Percentiles rank a stretch among this genome's conserved stretches.
Conservation (phyloP, 75 land plant genomes). For the Azolla pinnata region DNA sequence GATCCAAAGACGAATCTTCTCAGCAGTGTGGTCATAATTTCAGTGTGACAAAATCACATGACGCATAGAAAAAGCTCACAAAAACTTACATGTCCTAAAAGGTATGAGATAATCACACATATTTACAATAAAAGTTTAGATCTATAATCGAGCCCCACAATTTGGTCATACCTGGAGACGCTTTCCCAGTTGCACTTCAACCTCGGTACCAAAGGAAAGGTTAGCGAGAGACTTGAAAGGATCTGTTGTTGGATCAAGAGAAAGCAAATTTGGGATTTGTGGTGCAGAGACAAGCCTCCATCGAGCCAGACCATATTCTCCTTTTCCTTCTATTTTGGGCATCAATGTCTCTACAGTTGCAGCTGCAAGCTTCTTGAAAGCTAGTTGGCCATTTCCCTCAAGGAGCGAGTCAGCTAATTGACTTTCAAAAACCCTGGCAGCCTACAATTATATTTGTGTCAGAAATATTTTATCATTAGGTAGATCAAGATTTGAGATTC, state of each 20-base stretch:
- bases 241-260: slow-evolving; percentile 83
- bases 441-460: slow-evolving; percentile 46
- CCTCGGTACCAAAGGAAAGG: slow-evolving; percentile 89
- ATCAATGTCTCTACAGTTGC: slow-evolving; percentile 92
- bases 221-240: slow-evolving; percentile 83
- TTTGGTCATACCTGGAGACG: slow-evolving; percentile 83
- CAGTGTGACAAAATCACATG: too few species aligned
- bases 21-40: too few species aligned
- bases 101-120: too few species aligned
- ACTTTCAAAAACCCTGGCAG: slow-evolving; percentile 88
- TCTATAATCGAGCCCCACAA: background rate
- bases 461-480: too few species aligned
- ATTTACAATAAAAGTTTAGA: background rate
- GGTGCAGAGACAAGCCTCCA: slow-evolving; percentile 99
- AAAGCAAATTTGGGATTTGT: slow-evolving; percentile 82
- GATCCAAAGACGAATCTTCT: too few species aligned
- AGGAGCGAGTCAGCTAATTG: slow-evolving; percentile 87
- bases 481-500: background rate
- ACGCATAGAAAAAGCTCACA: too few species aligned
- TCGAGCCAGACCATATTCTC: slow-evolving; percentile 94
- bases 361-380: slow-evolving; percentile 92
- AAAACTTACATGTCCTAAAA: too few species aligned
- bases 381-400: slow-evolving; percentile 93
- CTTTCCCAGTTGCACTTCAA: slow-evolving; percentile 92
- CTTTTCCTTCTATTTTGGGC: slow-evolving; percentile 96